Conservation (phyloP, 257 asterid genomes). For the Jaltomata sinuosa region DNA sequence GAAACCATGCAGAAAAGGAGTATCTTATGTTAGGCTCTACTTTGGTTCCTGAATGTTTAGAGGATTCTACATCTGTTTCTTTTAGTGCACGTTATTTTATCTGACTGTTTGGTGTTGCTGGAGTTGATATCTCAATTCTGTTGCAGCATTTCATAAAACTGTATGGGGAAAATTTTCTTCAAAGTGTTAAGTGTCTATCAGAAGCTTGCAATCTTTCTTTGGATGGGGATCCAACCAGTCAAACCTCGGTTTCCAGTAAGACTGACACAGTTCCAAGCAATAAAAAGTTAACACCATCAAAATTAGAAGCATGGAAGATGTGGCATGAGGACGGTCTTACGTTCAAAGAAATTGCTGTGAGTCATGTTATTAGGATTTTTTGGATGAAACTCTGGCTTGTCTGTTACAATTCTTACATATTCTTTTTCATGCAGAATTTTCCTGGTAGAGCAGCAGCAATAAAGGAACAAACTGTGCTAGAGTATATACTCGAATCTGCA, state of each 20-base stretch:
- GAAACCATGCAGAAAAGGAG: not conserved
- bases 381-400: not conserved
- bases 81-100: not conserved
- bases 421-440: slow-evolving; percentile 35
- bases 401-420: not conserved
- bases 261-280: slow-evolving; percentile 16
- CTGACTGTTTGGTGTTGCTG: slow-evolving; percentile 5
- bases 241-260: slow-evolving; percentile 29
- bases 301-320: slow-evolving; percentile 91
- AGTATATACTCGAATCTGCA: slow-evolving; percentile 71
- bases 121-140: slow-evolving; percentile 13
- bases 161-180: slow-evolving; percentile 61
- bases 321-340: slow-evolving; percentile 79
- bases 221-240: slow-evolving; percentile 48
- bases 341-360: slow-evolving; percentile 56
- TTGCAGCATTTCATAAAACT: slow-evolving; percentile 66
- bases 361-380: slow-evolving; percentile 16
- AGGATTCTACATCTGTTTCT: not conserved
- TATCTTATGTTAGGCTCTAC: not conserved
- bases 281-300: slow-evolving; percentile 49
- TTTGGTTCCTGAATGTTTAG: not conserved
- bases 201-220: slow-evolving; percentile 44
- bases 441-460: slow-evolving; percentile 83
- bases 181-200: slow-evolving; percentile 41
- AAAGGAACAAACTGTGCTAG: slow-evolving; percentile 62